phyloP scores from a whole-genome alignment of 2,329 filamentous ascomycete genomes.

The Xenoacremonium recifei region DNA sequence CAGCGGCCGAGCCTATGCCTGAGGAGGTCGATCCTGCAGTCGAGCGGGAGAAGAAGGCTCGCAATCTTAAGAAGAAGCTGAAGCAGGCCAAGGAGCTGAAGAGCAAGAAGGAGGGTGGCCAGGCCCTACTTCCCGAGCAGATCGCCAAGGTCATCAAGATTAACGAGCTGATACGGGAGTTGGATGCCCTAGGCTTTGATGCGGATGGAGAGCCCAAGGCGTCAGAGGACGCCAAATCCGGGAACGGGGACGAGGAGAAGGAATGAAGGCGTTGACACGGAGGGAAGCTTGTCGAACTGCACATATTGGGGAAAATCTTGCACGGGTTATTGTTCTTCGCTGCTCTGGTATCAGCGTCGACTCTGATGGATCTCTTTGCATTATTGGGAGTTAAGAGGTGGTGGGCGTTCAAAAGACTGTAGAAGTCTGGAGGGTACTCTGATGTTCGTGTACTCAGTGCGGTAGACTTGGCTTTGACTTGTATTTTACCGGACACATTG shows the following conservation, averaged over 20 bases:
- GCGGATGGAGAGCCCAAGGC: constrained; percentile 64
- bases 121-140: constrained; percentile 84
- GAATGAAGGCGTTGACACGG: not conserved
- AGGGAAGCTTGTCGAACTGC: too few relatives aligned
- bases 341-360: too few relatives aligned
- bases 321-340: too few relatives aligned
- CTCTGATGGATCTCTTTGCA: too few relatives aligned
- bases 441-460: too few relatives aligned
- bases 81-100: constrained; percentile 89
- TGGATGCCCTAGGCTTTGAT: constrained; percentile 83
- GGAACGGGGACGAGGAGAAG: constrained; percentile 5
- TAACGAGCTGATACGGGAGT: constrained; percentile 84
- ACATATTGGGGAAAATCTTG: too few relatives aligned
- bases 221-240: constrained; percentile 4
- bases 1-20: constrained; percentile 17
- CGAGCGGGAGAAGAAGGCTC: constrained; percentile 89
- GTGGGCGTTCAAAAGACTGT: too few relatives aligned
- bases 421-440: too few relatives aligned
- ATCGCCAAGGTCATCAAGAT: constrained; percentile 98
- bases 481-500: too few relatives aligned
- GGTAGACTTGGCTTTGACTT: too few relatives aligned
- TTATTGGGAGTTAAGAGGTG: too few relatives aligned
- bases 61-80: constrained; percentile 90
- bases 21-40: constrained; percentile 64
- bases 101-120: constrained; percentile 86